These are phyloP conservation scores for Vitis hybrid DNA, from an alignment of 177 flowering plant genomes.

Conservation along the genomic window DNA sequence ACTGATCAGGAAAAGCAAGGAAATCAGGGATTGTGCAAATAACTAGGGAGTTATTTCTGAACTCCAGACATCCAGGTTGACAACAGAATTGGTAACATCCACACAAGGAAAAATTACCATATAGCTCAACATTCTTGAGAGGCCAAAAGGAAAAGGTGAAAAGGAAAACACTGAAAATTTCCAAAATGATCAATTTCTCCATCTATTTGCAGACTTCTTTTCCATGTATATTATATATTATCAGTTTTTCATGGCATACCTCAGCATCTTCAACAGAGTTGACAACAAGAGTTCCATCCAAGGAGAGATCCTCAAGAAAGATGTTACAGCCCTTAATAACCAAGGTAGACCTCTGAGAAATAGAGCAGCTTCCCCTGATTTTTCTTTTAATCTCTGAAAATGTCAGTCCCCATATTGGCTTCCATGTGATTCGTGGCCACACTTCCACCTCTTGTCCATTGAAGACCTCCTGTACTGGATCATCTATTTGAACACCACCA, in stretches of 20 bases:
- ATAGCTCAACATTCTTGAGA: too few species aligned
- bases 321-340: constrained; percentile 62
- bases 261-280: constrained; percentile 69
- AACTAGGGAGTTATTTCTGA: too few species aligned
- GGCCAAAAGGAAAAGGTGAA: background rate
- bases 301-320: constrained; percentile 58
- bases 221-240: background rate
- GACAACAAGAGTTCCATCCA: constrained; percentile 84
- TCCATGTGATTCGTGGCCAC: constrained; percentile 92
- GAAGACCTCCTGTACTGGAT: constrained; percentile 64
- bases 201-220: background rate
- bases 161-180: background rate
- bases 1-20: too few species aligned
- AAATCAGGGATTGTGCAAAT: too few species aligned
- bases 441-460: constrained; percentile 96
- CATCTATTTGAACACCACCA: constrained; percentile 76
- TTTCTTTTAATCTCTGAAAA: constrained; percentile 72
- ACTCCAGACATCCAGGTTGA: too few species aligned
- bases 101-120: too few species aligned
- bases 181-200: background rate
- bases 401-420: constrained; percentile 82
- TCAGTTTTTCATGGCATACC: constrained; percentile 39
- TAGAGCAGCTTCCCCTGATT: constrained; percentile 55
- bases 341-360: constrained; percentile 78
- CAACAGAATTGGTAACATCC: too few species aligned